phyloP scores from a whole-genome alignment of 2,329 filamentous ascomycete genomes.

The Exserohilum rostratum region DNA sequence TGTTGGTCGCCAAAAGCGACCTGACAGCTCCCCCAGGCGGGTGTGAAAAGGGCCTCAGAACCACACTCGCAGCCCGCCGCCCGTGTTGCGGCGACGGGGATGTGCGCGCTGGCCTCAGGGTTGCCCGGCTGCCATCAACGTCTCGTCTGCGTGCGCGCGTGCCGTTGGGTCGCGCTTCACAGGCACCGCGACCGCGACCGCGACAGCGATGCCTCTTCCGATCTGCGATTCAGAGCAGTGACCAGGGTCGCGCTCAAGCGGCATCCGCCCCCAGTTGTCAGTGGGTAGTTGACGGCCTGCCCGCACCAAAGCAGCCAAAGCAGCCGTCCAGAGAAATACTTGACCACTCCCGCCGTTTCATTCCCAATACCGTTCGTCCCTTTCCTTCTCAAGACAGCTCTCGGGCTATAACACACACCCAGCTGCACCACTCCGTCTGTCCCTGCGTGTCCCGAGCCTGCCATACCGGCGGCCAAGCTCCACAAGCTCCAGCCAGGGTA shows the following conservation, averaged over 20 bases:
- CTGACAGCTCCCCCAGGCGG: constrained; percentile 11
- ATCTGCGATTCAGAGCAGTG: constrained; percentile 41
- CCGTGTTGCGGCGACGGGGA: no score
- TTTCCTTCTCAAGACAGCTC: constrained; percentile 51
- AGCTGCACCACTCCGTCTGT: constrained; percentile 37
- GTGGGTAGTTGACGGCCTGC: constrained; percentile 27
- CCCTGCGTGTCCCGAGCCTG: constrained; percentile 18
- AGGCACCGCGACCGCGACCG: not conserved
- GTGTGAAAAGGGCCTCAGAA: no score
- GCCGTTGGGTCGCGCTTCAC: not conserved
- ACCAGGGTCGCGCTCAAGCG: constrained; percentile 34
- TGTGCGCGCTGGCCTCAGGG: no score
- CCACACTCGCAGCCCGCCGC: no score
- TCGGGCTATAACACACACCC: constrained; percentile 25
- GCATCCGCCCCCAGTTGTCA: constrained; percentile 36
- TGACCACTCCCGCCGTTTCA: constrained; percentile 47
- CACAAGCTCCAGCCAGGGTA: constrained; percentile 22
- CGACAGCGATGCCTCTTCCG: constrained; percentile 7
- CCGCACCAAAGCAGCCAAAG: constrained; percentile 28
- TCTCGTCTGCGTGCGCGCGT: not conserved
- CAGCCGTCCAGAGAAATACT: constrained; percentile 39
- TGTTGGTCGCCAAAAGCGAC: constrained; percentile 20
- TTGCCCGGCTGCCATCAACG: no score
- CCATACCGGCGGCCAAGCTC: constrained; percentile 30
- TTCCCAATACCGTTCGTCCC: constrained; percentile 48